Percentiles rank a stretch among this genome's conserved stretches.
Evolutionary conservation across 192 early-diverging fungal genomes (phyloP).

Genomic region (Coemansia sp.): DNA sequence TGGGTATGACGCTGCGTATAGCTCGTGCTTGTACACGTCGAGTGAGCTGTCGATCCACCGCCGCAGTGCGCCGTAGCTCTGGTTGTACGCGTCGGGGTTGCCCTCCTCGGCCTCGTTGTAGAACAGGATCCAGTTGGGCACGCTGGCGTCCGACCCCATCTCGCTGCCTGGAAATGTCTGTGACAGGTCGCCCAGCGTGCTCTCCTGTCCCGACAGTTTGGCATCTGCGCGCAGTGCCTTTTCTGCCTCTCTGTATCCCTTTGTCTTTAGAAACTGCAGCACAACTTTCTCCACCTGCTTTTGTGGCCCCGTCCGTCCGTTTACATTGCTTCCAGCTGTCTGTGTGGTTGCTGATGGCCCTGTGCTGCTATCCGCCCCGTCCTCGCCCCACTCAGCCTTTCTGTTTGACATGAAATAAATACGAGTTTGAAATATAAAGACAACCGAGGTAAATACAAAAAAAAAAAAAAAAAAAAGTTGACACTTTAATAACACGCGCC

Average conservation of each 20-base stretch:
- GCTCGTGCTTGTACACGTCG: conserved; percentile 91
- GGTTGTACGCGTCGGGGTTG: conserved; percentile 80
- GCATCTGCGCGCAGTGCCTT: conserved; percentile 64
- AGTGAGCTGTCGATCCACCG: conserved; percentile 93
- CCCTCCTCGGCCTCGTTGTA: conserved; percentile 71
- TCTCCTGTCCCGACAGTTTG: conserved; percentile 31
- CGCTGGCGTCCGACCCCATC: conserved; percentile 55
- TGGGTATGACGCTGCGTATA: conserved; percentile 81
- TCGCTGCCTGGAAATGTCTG: conserved; percentile 46
- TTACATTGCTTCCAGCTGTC: background rate
- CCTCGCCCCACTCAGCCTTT: conserved; percentile 3
- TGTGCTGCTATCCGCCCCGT: background rate
- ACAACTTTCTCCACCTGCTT: conserved; percentile 62
- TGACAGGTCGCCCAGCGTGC: conserved; percentile 51
- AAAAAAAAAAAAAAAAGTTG: background rate
- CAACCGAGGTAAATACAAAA: background rate
- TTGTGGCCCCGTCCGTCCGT: conserved; percentile 27
- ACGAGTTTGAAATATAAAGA: background rate
- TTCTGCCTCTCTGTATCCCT: conserved; percentile 71
- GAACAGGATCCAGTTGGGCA: conserved; percentile 65
- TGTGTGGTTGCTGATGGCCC: background rate
- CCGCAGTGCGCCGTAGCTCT: conserved; percentile 74
- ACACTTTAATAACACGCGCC: background rate
- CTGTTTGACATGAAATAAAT: conserved; percentile 8
- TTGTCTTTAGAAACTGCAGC: conserved; percentile 63